Percentiles rank a stretch among this genome's conserved stretches.
These are phyloP conservation scores for Colletotrichum tamarilloi DNA, from an alignment of 2,329 filamentous ascomycete genomes.

Conservation along the genomic window DNA sequence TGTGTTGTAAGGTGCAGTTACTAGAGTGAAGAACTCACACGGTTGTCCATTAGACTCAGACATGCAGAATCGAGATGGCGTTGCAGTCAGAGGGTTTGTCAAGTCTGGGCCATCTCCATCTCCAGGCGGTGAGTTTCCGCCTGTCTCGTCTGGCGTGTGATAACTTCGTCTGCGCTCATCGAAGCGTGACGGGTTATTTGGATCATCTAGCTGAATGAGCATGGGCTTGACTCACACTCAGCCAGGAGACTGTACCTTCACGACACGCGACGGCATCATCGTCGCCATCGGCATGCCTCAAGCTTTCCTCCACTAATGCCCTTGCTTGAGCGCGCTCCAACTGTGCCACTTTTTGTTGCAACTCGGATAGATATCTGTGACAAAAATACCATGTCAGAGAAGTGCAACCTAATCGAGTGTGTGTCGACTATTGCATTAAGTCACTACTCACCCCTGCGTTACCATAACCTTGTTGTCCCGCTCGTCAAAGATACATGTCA, in stretches of 20 bases:
- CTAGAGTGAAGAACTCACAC: not conserved
- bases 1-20: not conserved
- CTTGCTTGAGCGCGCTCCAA: conserved; percentile 19
- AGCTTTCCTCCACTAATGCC: conserved; percentile 6
- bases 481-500: conserved; percentile 28
- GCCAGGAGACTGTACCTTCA: not conserved
- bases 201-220: not conserved
- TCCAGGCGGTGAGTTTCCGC: not conserved
- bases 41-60: conserved; percentile 22
- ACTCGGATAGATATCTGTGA: conserved; percentile 16
- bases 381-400: not conserved
- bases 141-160: not conserved
- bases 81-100: conserved; percentile 24
- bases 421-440: not conserved
- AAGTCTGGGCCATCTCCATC: conserved; percentile 12
- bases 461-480: conserved; percentile 32
- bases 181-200: not conserved
- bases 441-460: conserved; percentile 12
- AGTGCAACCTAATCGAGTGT: too few species aligned
- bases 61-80: conserved; percentile 16
- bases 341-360: conserved; percentile 19
- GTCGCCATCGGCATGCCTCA: not conserved
- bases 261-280: not conserved
- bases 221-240: too few species aligned
- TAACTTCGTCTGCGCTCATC: not conserved